Percentiles rank a stretch among this genome's conserved stretches.
These are phyloP conservation scores for Clausena lansium DNA, from an alignment of 345 rosid species.

Conservation along the genomic window DNA sequence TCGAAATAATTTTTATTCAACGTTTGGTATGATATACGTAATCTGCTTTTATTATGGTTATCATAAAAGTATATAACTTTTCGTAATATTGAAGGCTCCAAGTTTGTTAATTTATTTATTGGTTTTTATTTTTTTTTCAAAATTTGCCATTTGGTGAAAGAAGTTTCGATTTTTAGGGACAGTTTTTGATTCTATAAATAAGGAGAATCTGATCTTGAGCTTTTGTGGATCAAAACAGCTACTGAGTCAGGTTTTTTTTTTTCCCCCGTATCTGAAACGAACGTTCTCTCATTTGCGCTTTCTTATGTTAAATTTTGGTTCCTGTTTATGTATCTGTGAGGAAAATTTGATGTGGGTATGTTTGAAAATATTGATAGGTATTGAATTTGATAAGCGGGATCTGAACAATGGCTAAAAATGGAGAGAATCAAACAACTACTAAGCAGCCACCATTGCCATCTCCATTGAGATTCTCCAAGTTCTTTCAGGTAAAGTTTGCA, in stretches of 20 bases:
- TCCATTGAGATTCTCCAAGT: conserved; percentile 82
- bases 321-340: not conserved
- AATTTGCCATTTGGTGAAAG: conserved; percentile 26
- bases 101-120: conserved; percentile 16
- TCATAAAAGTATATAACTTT: conserved; percentile 32
- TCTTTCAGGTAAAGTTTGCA: conserved; percentile 58
- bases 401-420: conserved; percentile 60
- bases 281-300: not conserved
- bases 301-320: conserved; percentile 5
- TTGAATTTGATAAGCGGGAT: conserved; percentile 19
- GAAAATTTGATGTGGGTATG: not conserved
- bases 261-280: conserved; percentile 14
- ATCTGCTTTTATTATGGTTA: conserved; percentile 27
- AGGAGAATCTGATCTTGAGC: conserved; percentile 19
- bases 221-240: conserved; percentile 26
- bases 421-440: conserved; percentile 46
- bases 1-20: no score
- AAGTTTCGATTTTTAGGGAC: conserved; percentile 24
- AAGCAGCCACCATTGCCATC: conserved; percentile 92
- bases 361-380: conserved; percentile 5
- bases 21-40: conserved; percentile 29
- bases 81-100: conserved; percentile 43
- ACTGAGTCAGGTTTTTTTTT: conserved; percentile 5
- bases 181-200: conserved; percentile 39
- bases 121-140: not conserved